These are phyloP conservation scores for Candida broadrunensis DNA, from an alignment of 805 yeast species.

Conservation along the genomic window DNA sequence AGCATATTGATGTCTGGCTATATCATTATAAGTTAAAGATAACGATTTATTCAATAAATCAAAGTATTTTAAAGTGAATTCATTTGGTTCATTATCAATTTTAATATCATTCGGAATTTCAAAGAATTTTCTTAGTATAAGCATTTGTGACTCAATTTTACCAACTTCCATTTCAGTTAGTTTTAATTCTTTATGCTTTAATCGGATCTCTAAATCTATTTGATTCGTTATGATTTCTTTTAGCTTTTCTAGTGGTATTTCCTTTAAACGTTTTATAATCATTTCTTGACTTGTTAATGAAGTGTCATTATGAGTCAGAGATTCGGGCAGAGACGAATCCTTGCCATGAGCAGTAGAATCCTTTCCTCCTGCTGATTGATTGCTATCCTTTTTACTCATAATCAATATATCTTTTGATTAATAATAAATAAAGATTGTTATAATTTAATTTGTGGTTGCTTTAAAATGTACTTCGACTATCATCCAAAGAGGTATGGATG, in stretches of 20 bases:
- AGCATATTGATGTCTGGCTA: conserved; percentile 1
- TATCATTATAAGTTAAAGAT: conserved; percentile 22
- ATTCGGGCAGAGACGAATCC: too few relatives aligned
- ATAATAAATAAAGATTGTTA: too few relatives aligned
- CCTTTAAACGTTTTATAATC: conserved; percentile 8
- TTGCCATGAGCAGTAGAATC: too few relatives aligned
- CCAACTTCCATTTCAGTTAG: conserved; percentile 52
- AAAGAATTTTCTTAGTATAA: conserved; percentile 45
- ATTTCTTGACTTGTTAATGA: conserved; percentile 3
- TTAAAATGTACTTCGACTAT: too few relatives aligned
- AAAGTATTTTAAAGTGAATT: conserved; percentile 41
- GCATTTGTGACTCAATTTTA: conserved; percentile 57
- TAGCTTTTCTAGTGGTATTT: conserved; percentile 23
- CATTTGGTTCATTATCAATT: conserved; percentile 42
- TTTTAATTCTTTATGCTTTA: conserved; percentile 56
- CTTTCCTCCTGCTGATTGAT: too few relatives aligned
- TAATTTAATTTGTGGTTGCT: too few relatives aligned
- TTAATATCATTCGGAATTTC: conserved; percentile 38
- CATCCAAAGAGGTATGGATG: too few relatives aligned
- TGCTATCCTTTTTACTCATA: too few relatives aligned
- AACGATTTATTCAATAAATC: conserved; percentile 33
- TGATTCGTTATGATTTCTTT: conserved; percentile 40
- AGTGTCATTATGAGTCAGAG: too few relatives aligned
- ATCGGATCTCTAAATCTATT: conserved; percentile 56
- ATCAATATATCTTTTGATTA: too few relatives aligned